Evolutionary conservation across 1,139 yeast genomes (phyloP).

Genomic region (Petasospora rhodanensis): DNA sequence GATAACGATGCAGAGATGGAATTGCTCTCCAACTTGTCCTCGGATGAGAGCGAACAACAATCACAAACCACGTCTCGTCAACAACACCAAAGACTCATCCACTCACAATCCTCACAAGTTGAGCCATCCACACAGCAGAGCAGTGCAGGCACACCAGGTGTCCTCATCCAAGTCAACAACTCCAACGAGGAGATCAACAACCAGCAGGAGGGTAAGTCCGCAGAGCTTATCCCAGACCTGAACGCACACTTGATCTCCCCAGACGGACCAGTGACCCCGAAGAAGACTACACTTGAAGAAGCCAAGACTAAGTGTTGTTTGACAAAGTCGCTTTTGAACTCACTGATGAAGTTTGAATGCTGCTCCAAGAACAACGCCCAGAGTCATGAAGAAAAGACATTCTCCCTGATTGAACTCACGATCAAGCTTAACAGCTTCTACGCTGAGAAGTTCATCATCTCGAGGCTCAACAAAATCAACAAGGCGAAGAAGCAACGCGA

Average conservation of each 20-base stretch:
- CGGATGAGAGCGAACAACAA: conserved; percentile 15
- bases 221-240: conserved; percentile 11
- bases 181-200: conserved; percentile 10
- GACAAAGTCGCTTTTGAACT: conserved; percentile 17
- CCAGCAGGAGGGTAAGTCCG: conserved; percentile 9
- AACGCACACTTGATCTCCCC: conserved; percentile 7
- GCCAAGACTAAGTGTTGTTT: conserved; percentile 9
- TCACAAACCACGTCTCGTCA: conserved; percentile 2
- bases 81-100: conserved; percentile 4
- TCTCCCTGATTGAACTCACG: conserved; percentile 19
- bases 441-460: conserved; percentile 10
- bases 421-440: conserved; percentile 19
- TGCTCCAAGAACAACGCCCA: conserved; percentile 9
- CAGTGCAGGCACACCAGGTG: conserved; percentile 6
- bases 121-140: conserved; percentile 14
- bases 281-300: background rate
- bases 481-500: conserved; percentile 14
- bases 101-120: conserved; percentile 9
- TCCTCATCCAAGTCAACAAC: conserved; percentile 9
- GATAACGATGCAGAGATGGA: conserved; percentile 13
- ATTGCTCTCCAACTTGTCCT: conserved; percentile 14
- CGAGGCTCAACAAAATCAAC: conserved; percentile 18
- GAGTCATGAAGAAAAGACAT: conserved; percentile 15
- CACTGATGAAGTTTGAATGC: conserved; percentile 18
- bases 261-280: background rate